Evolutionary conservation across 108 stramenopile genomes (phyloP), one percentile per base, ranked within the genome.

Genomic region (Cylindrotheca fusiformis): DNA sequence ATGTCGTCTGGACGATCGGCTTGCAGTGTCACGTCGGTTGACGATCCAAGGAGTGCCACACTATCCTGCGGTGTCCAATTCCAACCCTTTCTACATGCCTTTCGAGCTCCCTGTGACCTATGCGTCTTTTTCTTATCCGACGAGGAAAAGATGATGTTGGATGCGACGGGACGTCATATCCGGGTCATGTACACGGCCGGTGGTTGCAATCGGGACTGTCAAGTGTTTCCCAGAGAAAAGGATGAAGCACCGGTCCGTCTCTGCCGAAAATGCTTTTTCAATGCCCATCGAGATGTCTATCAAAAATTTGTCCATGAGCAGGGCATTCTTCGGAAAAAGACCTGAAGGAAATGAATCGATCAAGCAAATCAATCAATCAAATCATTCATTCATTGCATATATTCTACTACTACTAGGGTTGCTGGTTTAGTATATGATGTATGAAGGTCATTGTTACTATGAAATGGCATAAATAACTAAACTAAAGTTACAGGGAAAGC

Each of bases 141-240:
- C 33, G 45, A 50, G 10, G 80, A 77, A 33, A 61, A 46, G 46
- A 58, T 58, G 2, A 45, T 54, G 22, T 72, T 77, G 24, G 24
- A 63, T 32, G 67, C 32, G 21, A 53, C 68, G 29, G 80, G 80
- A 12, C 58, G 75, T 25, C 76, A 77, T 54, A 29, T 66, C 50
- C 54, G 75, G 3, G 71, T 81, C 45, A 63, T 60, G 61, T 52
- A 62, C 24, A 74, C 72, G 18, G 49, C 52, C 2, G 80, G 80
- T 44, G 80, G 80, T n/a, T 81, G 80, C 52, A 60, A 54, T 36
- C 18, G 32, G 19, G 60, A 63, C 18, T 81, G 80, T 50, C 50
- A 25, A 23, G 49, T 62, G 0, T 81, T 77, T 54, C 74, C 79
- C 3, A 51, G 58, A 10, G 5, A 26, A 23, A 29, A 29, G 19